Evolutionary conservation across 257 asterid genomes (phyloP), one percentile per base, ranked within the genome.

Genomic region (Jacaranda mimosifolia): DNA sequence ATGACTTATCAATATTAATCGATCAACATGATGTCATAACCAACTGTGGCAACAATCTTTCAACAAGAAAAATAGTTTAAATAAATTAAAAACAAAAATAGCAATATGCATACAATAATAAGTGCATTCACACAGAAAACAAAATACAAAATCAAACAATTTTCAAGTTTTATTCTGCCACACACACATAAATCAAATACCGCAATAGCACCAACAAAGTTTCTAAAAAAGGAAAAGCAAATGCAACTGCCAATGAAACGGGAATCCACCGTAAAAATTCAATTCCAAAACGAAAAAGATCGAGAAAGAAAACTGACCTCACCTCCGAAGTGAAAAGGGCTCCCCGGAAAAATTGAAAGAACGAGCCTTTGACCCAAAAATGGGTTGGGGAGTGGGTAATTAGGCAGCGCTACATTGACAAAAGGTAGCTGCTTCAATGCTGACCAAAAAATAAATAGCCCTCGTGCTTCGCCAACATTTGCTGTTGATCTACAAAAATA

Each of bases 261-360:
- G 40, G 40, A 74, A 68, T 36, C 19, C 40, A 67, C 19, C 32
- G 2, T 2, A 59, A 80, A 32, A 51, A 75, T 48, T 68, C 62
- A 45, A 72, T 59, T 63, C 62, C 3, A 9, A 55, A 57, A 8
- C 10, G 35, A 48, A 35, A 40, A 68, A 74, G 80, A 80, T 63
- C 79, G 36, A 55, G 62, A 53, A 65, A 42, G 26, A 40, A 76
- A 14, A 45, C 17, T 43, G 66, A 38, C 72, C 77, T 79, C 40
- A 83, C 87, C 85, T 76, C 70, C 9, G 42, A 68, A n/a, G 58
- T 57, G 77, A 80, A 70, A 73, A 80, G 84, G 82, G 80, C 75
- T 67, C 74, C 77, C 80, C 60, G 63, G 3, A 71, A 49, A 76
- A 76, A 56, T 70, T 42, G 60, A 32, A 69, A 67, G 21, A 26